Percentiles rank a stretch among this genome's conserved stretches.
Evolutionary conservation across 2,329 filamentous ascomycete genomes (phyloP).

Genomic region (Aspergillus latus): DNA sequence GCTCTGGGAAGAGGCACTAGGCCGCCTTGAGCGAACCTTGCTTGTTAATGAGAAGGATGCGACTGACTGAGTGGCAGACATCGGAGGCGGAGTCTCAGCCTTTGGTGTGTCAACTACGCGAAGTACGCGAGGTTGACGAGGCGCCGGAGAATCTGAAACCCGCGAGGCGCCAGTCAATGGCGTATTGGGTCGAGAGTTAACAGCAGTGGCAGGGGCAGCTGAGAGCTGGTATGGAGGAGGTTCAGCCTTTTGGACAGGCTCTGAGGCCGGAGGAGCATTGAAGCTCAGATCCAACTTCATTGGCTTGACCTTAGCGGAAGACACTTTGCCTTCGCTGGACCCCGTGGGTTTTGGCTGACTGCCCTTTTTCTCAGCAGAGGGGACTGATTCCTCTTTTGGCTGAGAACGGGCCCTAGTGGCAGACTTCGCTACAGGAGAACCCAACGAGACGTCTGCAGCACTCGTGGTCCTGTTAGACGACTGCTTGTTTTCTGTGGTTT

Average conservation of each 20-base stretch:
- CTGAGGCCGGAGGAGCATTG: constrained; percentile 18
- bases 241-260: constrained; percentile 28
- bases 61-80: constrained; percentile 33
- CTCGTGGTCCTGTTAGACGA: constrained; percentile 30
- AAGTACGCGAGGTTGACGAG: constrained; percentile 52
- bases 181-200: constrained; percentile 52
- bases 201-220: constrained; percentile 33
- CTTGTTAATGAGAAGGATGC: constrained; percentile 31
- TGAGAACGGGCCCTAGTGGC: constrained; percentile 29
- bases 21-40: constrained; percentile 35
- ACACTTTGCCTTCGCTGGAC: constrained; percentile 12
- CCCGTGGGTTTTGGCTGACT: constrained; percentile 13
- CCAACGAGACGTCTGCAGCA: constrained; percentile 41
- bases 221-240: constrained; percentile 19
- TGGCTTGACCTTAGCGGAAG: constrained; percentile 30
- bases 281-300: constrained; percentile 36
- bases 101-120: constrained; percentile 59
- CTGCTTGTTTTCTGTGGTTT: constrained; percentile 22
- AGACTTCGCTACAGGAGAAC: constrained; percentile 41
- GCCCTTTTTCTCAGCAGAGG: constrained; percentile 22
- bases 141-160: constrained; percentile 38
- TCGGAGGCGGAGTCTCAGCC: constrained; percentile 43
- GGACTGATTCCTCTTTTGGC: constrained; percentile 22
- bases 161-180: constrained; percentile 42
- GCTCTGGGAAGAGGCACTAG: constrained; percentile 56